Evolutionary conservation across 2,329 filamentous ascomycete genomes (phyloP).

Genomic region (Alternaria arbusti): DNA sequence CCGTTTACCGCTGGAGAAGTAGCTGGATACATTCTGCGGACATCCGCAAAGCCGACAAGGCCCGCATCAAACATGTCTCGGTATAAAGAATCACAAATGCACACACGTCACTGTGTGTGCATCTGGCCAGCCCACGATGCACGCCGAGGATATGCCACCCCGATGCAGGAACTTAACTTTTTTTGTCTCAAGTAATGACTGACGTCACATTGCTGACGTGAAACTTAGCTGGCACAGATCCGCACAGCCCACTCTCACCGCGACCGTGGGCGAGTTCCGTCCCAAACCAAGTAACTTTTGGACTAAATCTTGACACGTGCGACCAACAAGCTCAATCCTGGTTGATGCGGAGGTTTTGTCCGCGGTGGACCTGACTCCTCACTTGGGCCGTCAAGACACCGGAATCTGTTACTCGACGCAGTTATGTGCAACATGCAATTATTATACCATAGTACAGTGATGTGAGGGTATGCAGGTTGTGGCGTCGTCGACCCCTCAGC

Average conservation of each 20-base stretch:
- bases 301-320: slow-evolving; percentile 6
- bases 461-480: slow-evolving; percentile 6
- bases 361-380: neutral
- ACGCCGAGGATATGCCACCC: neutral
- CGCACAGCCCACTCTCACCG: neutral
- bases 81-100: neutral
- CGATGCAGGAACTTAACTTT: slow-evolving; percentile 2
- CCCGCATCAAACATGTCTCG: neutral
- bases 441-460: neutral
- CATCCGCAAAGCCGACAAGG: neutral
- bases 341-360: slow-evolving; percentile 3
- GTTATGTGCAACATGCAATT: neutral
- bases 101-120: slow-evolving; percentile 3
- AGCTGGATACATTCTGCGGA: neutral
- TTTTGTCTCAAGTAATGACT: slow-evolving; percentile 11
- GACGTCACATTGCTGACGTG: slow-evolving; percentile 24
- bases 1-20: neutral
- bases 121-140: neutral
- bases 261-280: slow-evolving; percentile 7
- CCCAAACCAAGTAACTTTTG: slow-evolving; percentile 15
- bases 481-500: slow-evolving; percentile 11
- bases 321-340: slow-evolving; percentile 5
- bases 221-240: slow-evolving; percentile 21
- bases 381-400: neutral
- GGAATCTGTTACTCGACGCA: neutral